Evolutionary conservation across 352 stramenopile genomes (phyloP).

Genomic region (Phytopythium cucurbitacearum): DNA sequence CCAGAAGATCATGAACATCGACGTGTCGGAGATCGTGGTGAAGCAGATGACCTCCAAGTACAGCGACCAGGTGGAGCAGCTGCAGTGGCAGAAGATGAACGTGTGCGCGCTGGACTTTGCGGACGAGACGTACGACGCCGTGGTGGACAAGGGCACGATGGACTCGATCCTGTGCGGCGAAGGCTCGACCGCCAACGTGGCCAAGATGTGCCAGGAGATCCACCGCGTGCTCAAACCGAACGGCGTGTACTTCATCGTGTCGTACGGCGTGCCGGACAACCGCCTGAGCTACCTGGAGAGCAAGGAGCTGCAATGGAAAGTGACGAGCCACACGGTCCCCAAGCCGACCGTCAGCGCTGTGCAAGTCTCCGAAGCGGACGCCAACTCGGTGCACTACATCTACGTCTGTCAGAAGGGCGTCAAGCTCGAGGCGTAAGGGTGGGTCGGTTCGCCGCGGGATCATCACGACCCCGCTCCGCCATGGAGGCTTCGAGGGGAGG

Average conservation of each 20-base stretch:
- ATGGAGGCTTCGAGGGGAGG: too few relatives aligned
- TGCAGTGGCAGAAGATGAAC: conserved; percentile 96
- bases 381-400: conserved; percentile 95
- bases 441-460: too few relatives aligned
- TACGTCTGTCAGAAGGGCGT: conserved; percentile 93
- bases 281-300: conserved; percentile 95
- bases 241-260: conserved; percentile 94
- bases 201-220: conserved; percentile 95
- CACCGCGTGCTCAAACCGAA: conserved; percentile 93
- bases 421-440: conserved; percentile 27
- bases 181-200: conserved; percentile 92
- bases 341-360: conserved; percentile 95
- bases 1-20: conserved; percentile 94
- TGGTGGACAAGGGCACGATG: conserved; percentile 95
- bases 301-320: conserved; percentile 94
- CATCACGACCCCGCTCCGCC: too few relatives aligned
- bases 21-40: conserved; percentile 93
- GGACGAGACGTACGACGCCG: conserved; percentile 93
- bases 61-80: conserved; percentile 85
- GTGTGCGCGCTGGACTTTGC: conserved; percentile 91
- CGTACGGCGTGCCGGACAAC: conserved; percentile 95
- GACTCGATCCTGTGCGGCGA: conserved; percentile 95
- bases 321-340: conserved; percentile 93
- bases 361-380: conserved; percentile 90
- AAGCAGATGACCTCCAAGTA: conserved; percentile 94